These are phyloP conservation scores for Clausena lansium DNA, from an alignment of 345 rosid genomes.

Conservation along the genomic window DNA sequence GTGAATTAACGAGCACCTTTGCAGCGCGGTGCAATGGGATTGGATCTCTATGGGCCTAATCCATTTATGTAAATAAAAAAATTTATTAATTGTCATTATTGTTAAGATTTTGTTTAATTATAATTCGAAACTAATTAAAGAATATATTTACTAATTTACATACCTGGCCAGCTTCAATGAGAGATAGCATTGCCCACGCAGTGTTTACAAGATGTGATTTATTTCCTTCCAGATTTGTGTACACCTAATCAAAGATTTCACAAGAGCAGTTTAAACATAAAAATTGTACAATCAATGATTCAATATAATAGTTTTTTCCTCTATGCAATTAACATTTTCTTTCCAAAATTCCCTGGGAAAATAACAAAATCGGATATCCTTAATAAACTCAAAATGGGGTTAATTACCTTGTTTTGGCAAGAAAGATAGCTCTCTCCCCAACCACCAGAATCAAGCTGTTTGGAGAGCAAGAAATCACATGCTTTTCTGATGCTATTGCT, in stretches of 20 bases:
- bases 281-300: no score
- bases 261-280: not conserved
- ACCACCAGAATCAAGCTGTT: constrained; percentile 55
- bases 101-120: not conserved
- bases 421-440: constrained; percentile 86
- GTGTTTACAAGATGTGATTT: constrained; percentile 59
- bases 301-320: not conserved
- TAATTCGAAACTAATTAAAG: not conserved
- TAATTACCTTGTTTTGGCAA: constrained; percentile 43
- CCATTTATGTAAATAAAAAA: not conserved
- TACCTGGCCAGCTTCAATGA: constrained; percentile 71
- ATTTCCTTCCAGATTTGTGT: constrained; percentile 43
- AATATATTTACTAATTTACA: not conserved
- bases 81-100: not conserved
- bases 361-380: not conserved
- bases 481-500: constrained; percentile 43
- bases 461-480: constrained; percentile 54
- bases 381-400: no score
- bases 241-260: not conserved
- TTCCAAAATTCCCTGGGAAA: not conserved
- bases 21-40: constrained; percentile 61
- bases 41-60: constrained; percentile 50
- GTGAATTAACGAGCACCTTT: constrained; percentile 43
- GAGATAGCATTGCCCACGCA: constrained; percentile 70
- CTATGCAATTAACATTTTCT: not conserved